Evolutionary conservation across 2,329 filamentous ascomycete species (phyloP).

Genomic region (Colletotrichum costaricense): DNA sequence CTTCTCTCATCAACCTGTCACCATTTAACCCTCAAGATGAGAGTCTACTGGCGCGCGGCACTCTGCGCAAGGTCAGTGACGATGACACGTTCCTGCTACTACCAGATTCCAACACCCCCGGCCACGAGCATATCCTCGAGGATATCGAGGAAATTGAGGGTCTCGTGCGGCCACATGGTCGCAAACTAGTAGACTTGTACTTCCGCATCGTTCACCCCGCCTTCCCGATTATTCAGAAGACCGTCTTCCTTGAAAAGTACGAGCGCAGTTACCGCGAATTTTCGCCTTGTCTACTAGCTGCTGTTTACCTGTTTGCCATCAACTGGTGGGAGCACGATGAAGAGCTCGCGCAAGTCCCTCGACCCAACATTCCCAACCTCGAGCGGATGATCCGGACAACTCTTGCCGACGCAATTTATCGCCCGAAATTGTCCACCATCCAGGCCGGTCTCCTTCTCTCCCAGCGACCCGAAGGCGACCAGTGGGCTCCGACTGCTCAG

Average conservation of each 20-base stretch:
- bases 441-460: slow-evolving; percentile 82
- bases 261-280: slow-evolving; percentile 78
- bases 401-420: slow-evolving; percentile 80
- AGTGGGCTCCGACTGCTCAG: slow-evolving; percentile 88
- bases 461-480: slow-evolving; percentile 80
- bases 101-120: slow-evolving; percentile 78
- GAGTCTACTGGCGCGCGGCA: slow-evolving; percentile 76
- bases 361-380: slow-evolving; percentile 78
- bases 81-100: slow-evolving; percentile 84
- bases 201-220: slow-evolving; percentile 84
- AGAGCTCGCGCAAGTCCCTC: slow-evolving; percentile 70
- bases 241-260: slow-evolving; percentile 83
- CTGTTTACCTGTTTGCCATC: slow-evolving; percentile 85
- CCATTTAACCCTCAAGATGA: slow-evolving; percentile 85
- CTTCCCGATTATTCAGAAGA: slow-evolving; percentile 86
- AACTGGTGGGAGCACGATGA: slow-evolving; percentile 88
- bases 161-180: slow-evolving; percentile 81
- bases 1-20: slow-evolving; percentile 83
- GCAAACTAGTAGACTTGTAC: slow-evolving; percentile 81
- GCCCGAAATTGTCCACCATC: slow-evolving; percentile 84
- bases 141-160: slow-evolving; percentile 80
- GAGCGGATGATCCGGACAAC: slow-evolving; percentile 80
- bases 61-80: slow-evolving; percentile 80
- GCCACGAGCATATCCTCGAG: slow-evolving; percentile 76
- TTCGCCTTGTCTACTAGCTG: slow-evolving; percentile 80